These are phyloP conservation scores for Vitis hybrid DNA, from an alignment of 177 flowering plant genomes.

Conservation along the genomic window DNA sequence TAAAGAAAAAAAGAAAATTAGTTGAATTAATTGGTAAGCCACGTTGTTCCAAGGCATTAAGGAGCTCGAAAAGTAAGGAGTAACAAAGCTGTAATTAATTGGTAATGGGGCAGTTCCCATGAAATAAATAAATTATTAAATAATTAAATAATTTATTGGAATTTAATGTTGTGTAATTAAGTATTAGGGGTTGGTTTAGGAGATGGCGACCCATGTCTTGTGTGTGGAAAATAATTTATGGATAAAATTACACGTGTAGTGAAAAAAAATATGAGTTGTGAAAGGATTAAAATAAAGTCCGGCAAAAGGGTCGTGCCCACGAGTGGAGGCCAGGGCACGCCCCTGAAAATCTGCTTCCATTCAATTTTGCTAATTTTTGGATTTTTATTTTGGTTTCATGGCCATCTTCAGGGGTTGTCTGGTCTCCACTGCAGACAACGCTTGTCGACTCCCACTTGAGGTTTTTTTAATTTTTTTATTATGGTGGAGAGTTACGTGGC, in stretches of 20 bases:
- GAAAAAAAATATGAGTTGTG: slow-evolving; percentile 4
- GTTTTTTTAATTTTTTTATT: not conserved
- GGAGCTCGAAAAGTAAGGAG: slow-evolving; percentile 16
- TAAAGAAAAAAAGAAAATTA: not conserved
- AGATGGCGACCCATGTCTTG: slow-evolving; percentile 33
- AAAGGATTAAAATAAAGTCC: slow-evolving; percentile 9
- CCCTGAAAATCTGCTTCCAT: slow-evolving; percentile 41
- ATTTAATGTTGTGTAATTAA: not conserved
- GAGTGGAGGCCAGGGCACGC: slow-evolving; percentile 29
- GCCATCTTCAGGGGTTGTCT: not conserved
- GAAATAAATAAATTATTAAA: not conserved
- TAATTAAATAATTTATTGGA: not conserved
- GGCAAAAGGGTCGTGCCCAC: slow-evolving; percentile 40
- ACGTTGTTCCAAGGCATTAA: not conserved
- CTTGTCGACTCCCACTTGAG: not conserved
- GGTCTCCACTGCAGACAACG: not conserved
- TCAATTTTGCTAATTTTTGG: slow-evolving; percentile 10
- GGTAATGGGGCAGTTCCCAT: not conserved
- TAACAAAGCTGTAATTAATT: not conserved
- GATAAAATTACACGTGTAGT: slow-evolving; percentile 18
- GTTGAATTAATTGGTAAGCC: not conserved
- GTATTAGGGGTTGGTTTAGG: not conserved
- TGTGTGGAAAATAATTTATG: not conserved
- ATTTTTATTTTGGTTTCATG: not conserved
- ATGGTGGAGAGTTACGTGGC: not conserved